These are phyloP conservation scores for Catharanthus roseus DNA, from an alignment of 257 asterid genomes.

Conservation along the genomic window DNA sequence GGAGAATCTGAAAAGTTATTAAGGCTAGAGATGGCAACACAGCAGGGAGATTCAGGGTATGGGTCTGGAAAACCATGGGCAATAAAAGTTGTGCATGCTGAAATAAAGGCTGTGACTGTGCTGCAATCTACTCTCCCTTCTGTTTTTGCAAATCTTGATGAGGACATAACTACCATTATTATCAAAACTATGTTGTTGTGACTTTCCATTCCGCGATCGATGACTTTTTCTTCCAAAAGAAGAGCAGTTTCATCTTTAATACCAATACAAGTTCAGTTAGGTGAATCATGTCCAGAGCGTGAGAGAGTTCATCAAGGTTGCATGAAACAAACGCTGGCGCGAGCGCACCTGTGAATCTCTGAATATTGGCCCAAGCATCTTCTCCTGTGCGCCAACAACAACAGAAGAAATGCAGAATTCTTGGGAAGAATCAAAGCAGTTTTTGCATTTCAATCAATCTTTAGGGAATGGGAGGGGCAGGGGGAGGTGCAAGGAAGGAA, in stretches of 20 bases:
- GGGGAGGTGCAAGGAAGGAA: too few species aligned
- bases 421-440: too few species aligned
- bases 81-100: slow-evolving; percentile 70
- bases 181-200: slow-evolving; percentile 1
- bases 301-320: slow-evolving; percentile 27
- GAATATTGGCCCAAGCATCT: too few species aligned
- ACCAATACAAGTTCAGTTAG: slow-evolving; percentile 17
- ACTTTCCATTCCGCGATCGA: not conserved
- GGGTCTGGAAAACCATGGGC: slow-evolving; percentile 66
- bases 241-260: not conserved
- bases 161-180: not conserved
- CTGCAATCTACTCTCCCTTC: slow-evolving; percentile 39
- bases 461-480: too few species aligned
- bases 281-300: slow-evolving; percentile 32
- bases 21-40: slow-evolving; percentile 65
- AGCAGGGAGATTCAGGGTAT: slow-evolving; percentile 70
- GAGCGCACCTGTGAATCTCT: too few species aligned
- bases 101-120: slow-evolving; percentile 57
- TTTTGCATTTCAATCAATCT: too few species aligned
- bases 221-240: not conserved
- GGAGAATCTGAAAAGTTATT: slow-evolving; percentile 37
- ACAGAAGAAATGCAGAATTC: too few species aligned
- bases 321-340: too few species aligned
- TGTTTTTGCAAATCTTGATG: not conserved
- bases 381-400: too few species aligned